A percentile compares a stretch with the other conserved stretches of the same genome.
Conservation (phyloP, 2,329 filamentous ascomycete species). For the Colletotrichum cordylinicola region DNA sequence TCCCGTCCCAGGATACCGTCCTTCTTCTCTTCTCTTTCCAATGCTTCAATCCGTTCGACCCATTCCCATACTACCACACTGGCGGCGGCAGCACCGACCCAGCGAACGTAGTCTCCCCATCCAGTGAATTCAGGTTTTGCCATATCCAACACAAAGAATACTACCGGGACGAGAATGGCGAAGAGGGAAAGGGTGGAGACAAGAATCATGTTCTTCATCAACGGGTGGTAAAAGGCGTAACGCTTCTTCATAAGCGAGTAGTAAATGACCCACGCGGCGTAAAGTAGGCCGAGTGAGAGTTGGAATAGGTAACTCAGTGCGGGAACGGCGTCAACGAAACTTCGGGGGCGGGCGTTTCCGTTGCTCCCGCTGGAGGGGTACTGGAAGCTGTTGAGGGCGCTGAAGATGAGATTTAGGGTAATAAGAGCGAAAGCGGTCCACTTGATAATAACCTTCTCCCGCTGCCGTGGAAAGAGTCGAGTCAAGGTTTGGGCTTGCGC, state of each 20-base stretch:
- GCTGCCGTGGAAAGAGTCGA: constrained; percentile 91
- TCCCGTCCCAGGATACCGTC: constrained; percentile 90
- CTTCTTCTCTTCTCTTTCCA: constrained; percentile 93
- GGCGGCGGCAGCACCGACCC: constrained; percentile 93
- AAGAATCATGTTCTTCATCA: constrained; percentile 88
- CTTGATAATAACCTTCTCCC: constrained; percentile 98
- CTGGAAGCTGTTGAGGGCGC: constrained; percentile 85
- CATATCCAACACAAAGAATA: constrained; percentile 93
- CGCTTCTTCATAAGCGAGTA: constrained; percentile 91
- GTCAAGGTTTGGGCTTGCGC: constrained; percentile 97
- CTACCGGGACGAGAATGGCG: constrained; percentile 85
- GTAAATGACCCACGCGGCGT: constrained; percentile 93
- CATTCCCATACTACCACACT: constrained; percentile 99
- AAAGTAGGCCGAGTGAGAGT: constrained; percentile 82
- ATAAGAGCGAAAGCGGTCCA: constrained; percentile 97
- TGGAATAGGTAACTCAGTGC: constrained; percentile 92
- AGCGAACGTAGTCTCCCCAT: constrained; percentile 95
- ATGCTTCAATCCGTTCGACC: constrained; percentile 92
- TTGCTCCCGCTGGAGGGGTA: constrained; percentile 57
- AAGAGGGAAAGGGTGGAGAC: constrained; percentile 80
- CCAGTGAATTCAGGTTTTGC: constrained; percentile 83
- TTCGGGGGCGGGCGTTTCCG: constrained; percentile 67
- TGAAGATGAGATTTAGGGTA: constrained; percentile 88
- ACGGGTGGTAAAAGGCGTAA: constrained; percentile 87
- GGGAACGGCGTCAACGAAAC: constrained; percentile 88